Evolutionary conservation across 1,284 basidiomycete genomes (phyloP), one percentile per base, ranked within the genome.

Genomic region (Sphagnurus paluster): DNA sequence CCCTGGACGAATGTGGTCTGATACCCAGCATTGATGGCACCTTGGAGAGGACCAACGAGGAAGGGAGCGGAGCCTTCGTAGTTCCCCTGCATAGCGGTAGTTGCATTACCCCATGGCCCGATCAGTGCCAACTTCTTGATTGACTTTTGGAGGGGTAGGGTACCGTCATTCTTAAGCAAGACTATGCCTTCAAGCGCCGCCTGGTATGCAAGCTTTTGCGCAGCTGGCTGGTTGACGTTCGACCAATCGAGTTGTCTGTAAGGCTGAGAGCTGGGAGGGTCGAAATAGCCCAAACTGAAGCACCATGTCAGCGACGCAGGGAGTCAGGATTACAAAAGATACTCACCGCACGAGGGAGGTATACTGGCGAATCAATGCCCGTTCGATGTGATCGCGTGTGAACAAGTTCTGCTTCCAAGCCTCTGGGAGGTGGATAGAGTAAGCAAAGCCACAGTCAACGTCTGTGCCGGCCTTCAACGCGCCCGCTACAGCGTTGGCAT

Each of bases 81-180:
- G 58, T 79, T 81, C 14, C 78, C 78, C 48, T 80, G 79, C 73
- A 80, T 71, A 50, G 73, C 66, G 5, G 57, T 70, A 0, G 78
- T 80, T 7, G 77, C 77, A 55, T 78, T 77, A 2, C 72, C 77
- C 71, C 70, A 79, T 1, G 79, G 79, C 0, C 79, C 79, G 40
- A 80, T 68, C 29, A 81, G 57, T 4, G 77, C 79, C 23, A 82
- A 54, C 16, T 68, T 75, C 48, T 71, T 73, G 44, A 73, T 57
- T 1, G 55, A 61, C 1, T 55, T 54, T 16, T 69, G 62, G 44
- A 82, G 62, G 3, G 79, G 79, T 3, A 82, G 64, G 4, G 68
- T 68, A 21, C 77, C 77, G 46, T 80, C 76, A 53, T 80, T 82
- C 63, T 81, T 80, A 21, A 81, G 64, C 1, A 82, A 66, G 10